A percentile compares a stretch with the other conserved stretches of the same genome.
Conservation (phyloP, 176 grass and related monocot species). For the Carex littledalei region DNA sequence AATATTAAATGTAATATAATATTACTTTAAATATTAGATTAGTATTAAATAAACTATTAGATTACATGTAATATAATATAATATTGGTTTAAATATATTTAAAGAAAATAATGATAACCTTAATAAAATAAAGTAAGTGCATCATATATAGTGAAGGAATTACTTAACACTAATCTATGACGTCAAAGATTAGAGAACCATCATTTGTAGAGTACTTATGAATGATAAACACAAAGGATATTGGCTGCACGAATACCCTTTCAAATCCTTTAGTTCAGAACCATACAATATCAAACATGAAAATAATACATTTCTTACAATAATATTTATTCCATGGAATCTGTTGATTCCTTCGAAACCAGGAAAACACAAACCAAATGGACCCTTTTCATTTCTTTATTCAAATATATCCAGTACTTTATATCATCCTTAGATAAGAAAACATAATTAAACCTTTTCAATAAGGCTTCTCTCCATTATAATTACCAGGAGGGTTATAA, state of each 20-base stretch:
- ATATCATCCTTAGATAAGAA: neutral
- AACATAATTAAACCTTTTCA: neutral
- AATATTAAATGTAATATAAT: no score
- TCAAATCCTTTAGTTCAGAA: neutral
- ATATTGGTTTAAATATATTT: no score
- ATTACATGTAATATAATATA: no score
- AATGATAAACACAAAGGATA: neutral
- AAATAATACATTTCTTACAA: neutral
- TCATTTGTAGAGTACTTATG: no score
- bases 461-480: conserved; percentile 13
- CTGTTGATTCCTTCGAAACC: neutral
- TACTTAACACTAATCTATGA: no score
- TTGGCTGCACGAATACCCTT: neutral
- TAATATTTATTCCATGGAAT: neutral
- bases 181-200: no score
- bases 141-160: no score
- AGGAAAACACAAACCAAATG: neutral
- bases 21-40: no score
- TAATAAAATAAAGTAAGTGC: no score
- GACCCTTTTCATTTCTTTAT: no score
- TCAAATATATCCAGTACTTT: neutral
- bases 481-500: conserved; percentile 37
- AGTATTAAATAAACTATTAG: no score
- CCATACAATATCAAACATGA: neutral
- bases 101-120: no score